Evolutionary conservation across 208 protist genomes (phyloP).

Genomic region (Crithidia expoeki): DNA sequence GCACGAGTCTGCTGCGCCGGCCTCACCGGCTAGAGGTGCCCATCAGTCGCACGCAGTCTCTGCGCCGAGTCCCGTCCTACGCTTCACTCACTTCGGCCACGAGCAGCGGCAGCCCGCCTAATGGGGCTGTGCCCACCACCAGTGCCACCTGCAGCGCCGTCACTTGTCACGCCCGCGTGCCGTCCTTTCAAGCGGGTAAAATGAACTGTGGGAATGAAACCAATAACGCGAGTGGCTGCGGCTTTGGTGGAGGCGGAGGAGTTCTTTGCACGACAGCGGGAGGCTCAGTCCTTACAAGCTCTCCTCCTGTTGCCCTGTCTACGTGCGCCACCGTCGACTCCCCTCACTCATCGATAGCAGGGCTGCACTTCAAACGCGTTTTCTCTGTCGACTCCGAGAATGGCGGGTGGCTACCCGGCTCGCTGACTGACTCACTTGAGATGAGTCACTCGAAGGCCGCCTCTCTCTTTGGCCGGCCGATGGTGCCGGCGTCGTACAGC

Average conservation of each 20-base stretch:
- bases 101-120: constrained; percentile 3
- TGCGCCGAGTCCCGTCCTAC: constrained; percentile 31
- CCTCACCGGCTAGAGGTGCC: constrained; percentile 38
- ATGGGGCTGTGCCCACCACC: neutral
- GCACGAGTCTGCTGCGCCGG: constrained; percentile 41
- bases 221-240: too few relatives aligned
- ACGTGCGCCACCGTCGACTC: constrained; percentile 29
- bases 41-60: constrained; percentile 42
- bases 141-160: neutral
- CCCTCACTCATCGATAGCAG: constrained; percentile 19
- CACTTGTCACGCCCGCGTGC: neutral
- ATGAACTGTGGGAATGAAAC: too few relatives aligned
- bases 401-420: constrained; percentile 27
- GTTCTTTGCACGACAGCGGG: neutral
- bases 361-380: constrained; percentile 39
- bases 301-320: constrained; percentile 6
- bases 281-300: constrained; percentile 10
- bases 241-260: constrained; percentile 13
- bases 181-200: constrained; percentile 6
- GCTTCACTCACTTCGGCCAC: constrained; percentile 17
- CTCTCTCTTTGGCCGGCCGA: constrained; percentile 8
- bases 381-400: constrained; percentile 34
- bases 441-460: constrained; percentile 25
- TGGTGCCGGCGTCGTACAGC: constrained; percentile 5
- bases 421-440: constrained; percentile 32